phyloP scores from a whole-genome alignment of 768 basidiomycete species.

The Mycena vulgaris region DNA sequence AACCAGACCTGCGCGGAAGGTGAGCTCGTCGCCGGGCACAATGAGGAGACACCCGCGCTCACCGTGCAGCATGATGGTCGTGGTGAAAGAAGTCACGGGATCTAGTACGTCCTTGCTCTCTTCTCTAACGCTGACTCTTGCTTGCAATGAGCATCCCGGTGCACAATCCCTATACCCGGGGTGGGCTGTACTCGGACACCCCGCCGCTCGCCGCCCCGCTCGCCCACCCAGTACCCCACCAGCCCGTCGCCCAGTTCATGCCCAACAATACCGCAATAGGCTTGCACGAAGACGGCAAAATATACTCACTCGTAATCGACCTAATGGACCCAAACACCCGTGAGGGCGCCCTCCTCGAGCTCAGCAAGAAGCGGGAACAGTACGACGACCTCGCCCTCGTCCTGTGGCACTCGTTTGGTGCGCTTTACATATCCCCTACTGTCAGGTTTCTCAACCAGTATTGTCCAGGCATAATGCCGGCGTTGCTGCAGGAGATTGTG shows the following conservation, averaged over 20 bases:
- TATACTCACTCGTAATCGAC: constrained; percentile 92
- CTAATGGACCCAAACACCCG: constrained; percentile 87
- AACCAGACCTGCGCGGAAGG: not conserved
- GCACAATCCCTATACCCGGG: constrained; percentile 76
- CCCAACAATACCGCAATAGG: constrained; percentile 50
- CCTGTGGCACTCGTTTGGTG: constrained; percentile 98
- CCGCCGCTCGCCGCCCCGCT: constrained; percentile 72
- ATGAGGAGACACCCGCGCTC: constrained; percentile 7
- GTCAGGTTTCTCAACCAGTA: not conserved
- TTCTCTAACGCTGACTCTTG: not conserved
- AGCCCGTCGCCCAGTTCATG: constrained; percentile 59
- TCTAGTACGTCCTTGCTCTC: not conserved
- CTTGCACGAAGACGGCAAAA: constrained; percentile 78
- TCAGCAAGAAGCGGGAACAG: constrained; percentile 99
- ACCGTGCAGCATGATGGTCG: constrained; percentile 39
- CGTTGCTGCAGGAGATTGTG: constrained; percentile 96
- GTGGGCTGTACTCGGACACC: constrained; percentile 55
- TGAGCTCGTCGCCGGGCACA: constrained; percentile 7
- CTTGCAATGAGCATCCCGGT: constrained; percentile 70
- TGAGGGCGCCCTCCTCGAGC: constrained; percentile 92
- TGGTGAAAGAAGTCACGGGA: too few relatives aligned
- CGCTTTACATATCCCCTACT: constrained; percentile 27
- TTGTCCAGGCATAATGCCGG: constrained; percentile 94
- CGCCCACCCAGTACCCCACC: constrained; percentile 71
- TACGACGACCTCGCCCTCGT: constrained; percentile 98